These are phyloP conservation scores for Pascua sp. DNA, from an alignment of 1,284 basidiomycete species.

Conservation along the genomic window DNA sequence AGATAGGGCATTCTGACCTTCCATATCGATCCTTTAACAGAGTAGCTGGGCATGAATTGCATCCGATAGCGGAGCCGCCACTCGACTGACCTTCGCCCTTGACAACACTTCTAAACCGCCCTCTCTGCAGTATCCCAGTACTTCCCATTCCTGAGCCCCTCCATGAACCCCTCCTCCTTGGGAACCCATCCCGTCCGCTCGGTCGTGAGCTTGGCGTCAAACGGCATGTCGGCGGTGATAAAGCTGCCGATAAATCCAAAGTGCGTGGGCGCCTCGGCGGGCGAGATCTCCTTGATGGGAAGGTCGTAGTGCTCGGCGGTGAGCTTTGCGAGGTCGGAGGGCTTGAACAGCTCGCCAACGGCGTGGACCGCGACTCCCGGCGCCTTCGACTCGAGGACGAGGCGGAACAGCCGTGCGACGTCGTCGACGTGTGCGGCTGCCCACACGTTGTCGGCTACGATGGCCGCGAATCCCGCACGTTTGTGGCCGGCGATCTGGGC, in stretches of 20 bases:
- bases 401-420: constrained; percentile 24
- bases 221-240: background rate
- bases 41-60: no score
- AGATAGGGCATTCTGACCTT: no score
- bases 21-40: no score
- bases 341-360: constrained; percentile 2
- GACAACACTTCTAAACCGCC: no score
- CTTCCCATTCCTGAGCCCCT: background rate
- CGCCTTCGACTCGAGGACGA: constrained; percentile 10
- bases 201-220: background rate
- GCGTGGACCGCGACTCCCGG: constrained; percentile 6
- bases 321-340: constrained; percentile 17
- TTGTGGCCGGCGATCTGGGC: constrained; percentile 13
- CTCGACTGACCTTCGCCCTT: no score
- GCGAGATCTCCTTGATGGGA: constrained; percentile 4
- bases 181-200: background rate
- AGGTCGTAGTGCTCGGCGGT: constrained; percentile 22
- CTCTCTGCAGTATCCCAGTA: background rate
- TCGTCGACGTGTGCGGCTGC: constrained; percentile 26
- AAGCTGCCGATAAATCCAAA: constrained; percentile 18
- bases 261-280: constrained; percentile 11
- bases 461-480: constrained; percentile 16
- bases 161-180: background rate
- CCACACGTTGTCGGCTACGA: constrained; percentile 23
- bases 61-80: no score